These are phyloP conservation scores for Vanilla planifolia DNA, from an alignment of 106 monocot species.

Conservation along the genomic window DNA sequence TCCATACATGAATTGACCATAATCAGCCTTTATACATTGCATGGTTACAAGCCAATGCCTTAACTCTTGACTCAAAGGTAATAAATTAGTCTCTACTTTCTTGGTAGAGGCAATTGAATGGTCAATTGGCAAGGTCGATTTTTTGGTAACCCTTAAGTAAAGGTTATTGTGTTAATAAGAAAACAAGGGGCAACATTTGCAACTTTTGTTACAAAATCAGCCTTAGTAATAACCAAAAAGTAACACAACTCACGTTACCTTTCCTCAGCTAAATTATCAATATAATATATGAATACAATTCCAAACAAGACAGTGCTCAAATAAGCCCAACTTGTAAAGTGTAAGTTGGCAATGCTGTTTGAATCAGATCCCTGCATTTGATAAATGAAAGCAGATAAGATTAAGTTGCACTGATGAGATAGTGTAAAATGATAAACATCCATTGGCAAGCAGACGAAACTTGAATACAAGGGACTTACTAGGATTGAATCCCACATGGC, in stretches of 20 bases:
- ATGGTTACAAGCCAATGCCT: no score
- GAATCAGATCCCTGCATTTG: slow-evolving; percentile 65
- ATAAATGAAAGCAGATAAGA: slow-evolving; percentile 13
- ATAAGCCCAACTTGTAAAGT: slow-evolving; percentile 83
- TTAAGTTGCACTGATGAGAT: neutral
- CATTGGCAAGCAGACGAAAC: neutral
- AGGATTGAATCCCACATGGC: slow-evolving; percentile 87
- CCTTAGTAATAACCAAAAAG: neutral
- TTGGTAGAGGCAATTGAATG: no score
- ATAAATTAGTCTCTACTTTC: no score
- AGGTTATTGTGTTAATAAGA: no score
- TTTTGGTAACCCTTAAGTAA: no score
- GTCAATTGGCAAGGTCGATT: no score
- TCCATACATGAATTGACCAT: no score
- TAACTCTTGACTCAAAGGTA: no score
- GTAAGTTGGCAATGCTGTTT: slow-evolving; percentile 47
- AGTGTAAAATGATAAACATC: neutral
- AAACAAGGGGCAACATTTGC: no score
- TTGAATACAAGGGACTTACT: slow-evolving; percentile 39
- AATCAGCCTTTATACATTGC: no score
- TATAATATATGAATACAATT: slow-evolving; percentile 80
- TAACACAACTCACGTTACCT: slow-evolving; percentile 33
- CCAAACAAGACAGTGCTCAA: slow-evolving; percentile 87
- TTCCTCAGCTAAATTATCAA: slow-evolving; percentile 95
- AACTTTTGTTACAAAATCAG: neutral